Conservation (phyloP, 2,329 filamentous ascomycete species). For the Fonsecaea multimorphosa region DNA sequence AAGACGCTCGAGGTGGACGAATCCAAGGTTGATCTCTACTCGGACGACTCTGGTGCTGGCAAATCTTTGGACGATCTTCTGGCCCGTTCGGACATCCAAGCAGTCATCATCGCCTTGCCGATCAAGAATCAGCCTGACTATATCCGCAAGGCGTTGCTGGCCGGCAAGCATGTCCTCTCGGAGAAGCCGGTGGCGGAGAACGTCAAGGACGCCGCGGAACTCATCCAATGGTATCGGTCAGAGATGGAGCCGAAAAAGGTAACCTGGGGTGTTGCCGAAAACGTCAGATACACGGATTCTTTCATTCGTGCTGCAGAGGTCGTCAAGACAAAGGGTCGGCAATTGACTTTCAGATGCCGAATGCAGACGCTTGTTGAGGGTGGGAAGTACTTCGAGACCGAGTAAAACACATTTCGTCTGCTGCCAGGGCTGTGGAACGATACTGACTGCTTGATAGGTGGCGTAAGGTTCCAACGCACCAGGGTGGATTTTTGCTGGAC, state of each 20-base stretch:
- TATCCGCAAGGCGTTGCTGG: constrained; percentile 56
- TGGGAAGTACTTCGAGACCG: constrained; percentile 58
- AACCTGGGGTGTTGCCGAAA: constrained; percentile 62
- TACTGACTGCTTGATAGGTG: constrained; percentile 51
- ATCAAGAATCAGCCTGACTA: constrained; percentile 60
- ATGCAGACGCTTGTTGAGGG: constrained; percentile 55
- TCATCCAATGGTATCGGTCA: constrained; percentile 58
- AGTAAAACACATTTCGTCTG: constrained; percentile 42
- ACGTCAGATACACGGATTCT: constrained; percentile 60
- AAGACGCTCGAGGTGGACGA: constrained; percentile 48
- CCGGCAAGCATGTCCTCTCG: constrained; percentile 63
- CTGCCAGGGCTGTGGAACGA: constrained; percentile 42
- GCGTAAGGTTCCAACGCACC: constrained; percentile 62
- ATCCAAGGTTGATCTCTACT: constrained; percentile 58
- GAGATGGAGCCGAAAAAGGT: constrained; percentile 49
- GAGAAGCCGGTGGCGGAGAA: constrained; percentile 66
- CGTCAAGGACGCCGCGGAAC: constrained; percentile 56
- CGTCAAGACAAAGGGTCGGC: constrained; percentile 54
- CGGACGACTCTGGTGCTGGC: constrained; percentile 58
- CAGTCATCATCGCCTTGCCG: constrained; percentile 61
- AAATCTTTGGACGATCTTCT: constrained; percentile 56
- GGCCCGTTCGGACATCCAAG: constrained; percentile 55
- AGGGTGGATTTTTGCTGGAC: constrained; percentile 66
- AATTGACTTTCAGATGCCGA: constrained; percentile 59
- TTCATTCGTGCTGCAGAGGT: constrained; percentile 55